phyloP scores from a whole-genome alignment of 2,329 filamentous ascomycete genomes.

The Aspergillus hiratsukae region DNA sequence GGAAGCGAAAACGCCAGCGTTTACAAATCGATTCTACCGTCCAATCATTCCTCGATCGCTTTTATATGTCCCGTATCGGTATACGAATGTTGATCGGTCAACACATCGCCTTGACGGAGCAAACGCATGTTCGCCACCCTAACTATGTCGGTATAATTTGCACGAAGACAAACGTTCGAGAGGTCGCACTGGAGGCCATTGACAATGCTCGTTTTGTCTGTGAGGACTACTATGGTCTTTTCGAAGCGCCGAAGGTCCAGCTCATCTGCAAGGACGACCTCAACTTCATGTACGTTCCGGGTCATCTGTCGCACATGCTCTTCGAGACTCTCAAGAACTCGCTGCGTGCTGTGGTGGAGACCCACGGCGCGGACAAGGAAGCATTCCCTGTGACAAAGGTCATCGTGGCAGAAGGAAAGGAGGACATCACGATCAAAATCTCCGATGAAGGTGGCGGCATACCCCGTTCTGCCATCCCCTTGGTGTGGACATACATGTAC shows the following conservation, averaged over 20 bases:
- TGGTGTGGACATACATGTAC: conserved; percentile 99
- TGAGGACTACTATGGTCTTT: conserved; percentile 96
- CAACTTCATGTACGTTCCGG: conserved; percentile 99
- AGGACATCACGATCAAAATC: conserved; percentile 99
- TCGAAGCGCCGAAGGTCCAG: conserved; percentile 94
- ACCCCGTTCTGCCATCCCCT: conserved; percentile 81
- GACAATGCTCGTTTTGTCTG: conserved; percentile 99
- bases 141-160: conserved; percentile 98
- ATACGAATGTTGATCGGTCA: conserved; percentile 99
- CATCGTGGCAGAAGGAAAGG: conserved; percentile 93
- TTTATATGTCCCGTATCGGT: conserved; percentile 99
- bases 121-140: conserved; percentile 81
- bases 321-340: conserved; percentile 99
- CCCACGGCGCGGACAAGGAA: conserved; percentile 89
- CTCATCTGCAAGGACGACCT: conserved; percentile 91
- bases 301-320: conserved; percentile 98
- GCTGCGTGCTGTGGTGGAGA: conserved; percentile 91
- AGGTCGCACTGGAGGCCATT: conserved; percentile 93
- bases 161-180: conserved; percentile 94
- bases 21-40: conserved; percentile 99
- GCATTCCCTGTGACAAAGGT: conserved; percentile 96
- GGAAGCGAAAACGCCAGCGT: conserved; percentile 91
- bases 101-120: conserved; percentile 94
- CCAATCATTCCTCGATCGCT: conserved; percentile 94
- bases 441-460: conserved; percentile 96